phyloP scores from a whole-genome alignment of 257 asterid genomes.

The Petrea volubilis region DNA sequence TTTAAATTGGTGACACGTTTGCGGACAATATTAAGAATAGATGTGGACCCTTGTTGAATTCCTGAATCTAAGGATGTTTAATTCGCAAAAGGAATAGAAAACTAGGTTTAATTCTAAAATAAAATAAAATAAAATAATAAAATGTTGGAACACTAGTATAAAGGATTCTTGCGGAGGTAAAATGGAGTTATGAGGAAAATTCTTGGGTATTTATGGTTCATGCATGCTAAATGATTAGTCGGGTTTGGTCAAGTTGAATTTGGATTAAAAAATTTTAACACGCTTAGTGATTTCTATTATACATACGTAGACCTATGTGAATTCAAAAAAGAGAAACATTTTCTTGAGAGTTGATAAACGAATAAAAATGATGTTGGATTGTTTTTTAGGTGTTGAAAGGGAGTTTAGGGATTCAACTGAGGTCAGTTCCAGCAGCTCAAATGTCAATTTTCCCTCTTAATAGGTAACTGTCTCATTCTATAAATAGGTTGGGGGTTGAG shows the following conservation, averaged over 20 bases:
- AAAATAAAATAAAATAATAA: neutral
- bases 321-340: neutral
- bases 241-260: neutral
- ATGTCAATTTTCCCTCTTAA: neutral
- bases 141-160: too few species aligned
- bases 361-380: neutral
- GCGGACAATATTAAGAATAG: neutral
- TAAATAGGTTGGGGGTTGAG: neutral
- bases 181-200: neutral
- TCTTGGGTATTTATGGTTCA: neutral
- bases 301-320: neutral
- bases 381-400: neutral
- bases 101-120: neutral
- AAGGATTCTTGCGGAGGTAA: neutral
- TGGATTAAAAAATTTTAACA: too few species aligned
- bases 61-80: neutral
- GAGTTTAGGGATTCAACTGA: neutral
- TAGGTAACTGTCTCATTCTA: neutral
- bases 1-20: slow-evolving; percentile 11
- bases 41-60: neutral
- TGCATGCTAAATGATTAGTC: too few species aligned
- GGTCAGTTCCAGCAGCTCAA: neutral
- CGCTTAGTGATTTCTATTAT: too few species aligned
- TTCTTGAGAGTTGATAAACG: neutral
- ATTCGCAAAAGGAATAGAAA: neutral